These are phyloP conservation scores for Elsinoe batatas DNA, from an alignment of 2,329 filamentous ascomycete species.

Conservation along the genomic window DNA sequence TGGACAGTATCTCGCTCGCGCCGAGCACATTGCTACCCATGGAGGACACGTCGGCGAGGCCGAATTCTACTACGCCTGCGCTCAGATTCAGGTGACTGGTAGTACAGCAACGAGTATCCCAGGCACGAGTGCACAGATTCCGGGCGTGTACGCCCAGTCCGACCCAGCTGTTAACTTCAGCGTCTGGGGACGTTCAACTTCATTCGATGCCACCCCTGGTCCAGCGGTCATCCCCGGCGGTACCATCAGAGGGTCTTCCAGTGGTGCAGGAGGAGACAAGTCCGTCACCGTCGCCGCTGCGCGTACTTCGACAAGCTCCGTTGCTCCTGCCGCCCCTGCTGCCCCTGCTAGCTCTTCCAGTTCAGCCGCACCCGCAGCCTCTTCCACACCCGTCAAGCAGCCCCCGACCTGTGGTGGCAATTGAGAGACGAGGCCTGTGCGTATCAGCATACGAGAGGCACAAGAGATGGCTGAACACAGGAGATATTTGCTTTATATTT, in stretches of 20 bases:
- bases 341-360: no score
- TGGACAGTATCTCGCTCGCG: not conserved
- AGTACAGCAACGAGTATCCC: not conserved
- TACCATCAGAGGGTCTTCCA: not conserved
- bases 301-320: no score
- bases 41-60: not conserved
- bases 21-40: not conserved
- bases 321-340: no score
- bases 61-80: not conserved
- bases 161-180: not conserved
- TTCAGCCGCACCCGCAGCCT: no score
- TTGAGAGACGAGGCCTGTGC: no score
- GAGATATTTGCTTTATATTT: no score
- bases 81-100: not conserved
- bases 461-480: no score
- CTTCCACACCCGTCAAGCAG: no score
- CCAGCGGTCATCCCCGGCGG: not conserved
- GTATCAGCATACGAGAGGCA: no score
- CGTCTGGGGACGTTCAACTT: not conserved
- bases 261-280: not conserved
- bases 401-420: no score
- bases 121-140: not conserved
- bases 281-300: not conserved
- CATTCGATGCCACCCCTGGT: not conserved
- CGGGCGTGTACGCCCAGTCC: not conserved